Conservation (phyloP, 1,284 basidiomycete genomes). For the Trichosporon asahii region DNA sequence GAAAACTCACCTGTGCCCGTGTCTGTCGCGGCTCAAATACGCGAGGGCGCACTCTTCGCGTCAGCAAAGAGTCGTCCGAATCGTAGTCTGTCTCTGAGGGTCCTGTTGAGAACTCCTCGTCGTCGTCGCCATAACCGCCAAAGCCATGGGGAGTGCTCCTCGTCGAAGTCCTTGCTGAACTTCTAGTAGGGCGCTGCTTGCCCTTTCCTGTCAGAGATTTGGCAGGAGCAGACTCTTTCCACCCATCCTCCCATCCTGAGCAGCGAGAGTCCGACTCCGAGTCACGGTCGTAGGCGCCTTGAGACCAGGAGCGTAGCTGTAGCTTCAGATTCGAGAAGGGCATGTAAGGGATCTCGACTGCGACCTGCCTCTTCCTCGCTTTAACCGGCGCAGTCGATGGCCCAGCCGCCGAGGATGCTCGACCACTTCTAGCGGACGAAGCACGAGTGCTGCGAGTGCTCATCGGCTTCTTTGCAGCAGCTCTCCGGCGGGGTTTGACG, state of each 20-base stretch:
- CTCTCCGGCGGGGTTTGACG: not conserved
- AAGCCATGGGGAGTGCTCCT: not conserved
- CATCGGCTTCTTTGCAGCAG: not conserved
- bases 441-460: not conserved
- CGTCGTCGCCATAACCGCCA: constrained; percentile 12
- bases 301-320: not conserved
- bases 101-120: not conserved
- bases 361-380: not conserved
- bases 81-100: not conserved
- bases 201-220: not conserved
- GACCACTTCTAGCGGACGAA: not conserved
- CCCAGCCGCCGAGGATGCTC: not conserved
- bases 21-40: not conserved
- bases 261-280: not conserved
- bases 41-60: not conserved
- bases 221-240: not conserved
- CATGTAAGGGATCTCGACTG: constrained; percentile 10
- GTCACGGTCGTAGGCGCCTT: not conserved
- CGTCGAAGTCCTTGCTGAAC: not conserved
- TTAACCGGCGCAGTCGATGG: not conserved
- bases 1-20: not conserved
- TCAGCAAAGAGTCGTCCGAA: not conserved
- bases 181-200: not conserved
- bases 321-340: not conserved
- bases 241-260: not conserved